These are phyloP conservation scores for Eragrostis tef DNA, from an alignment of 202 grass and related monocot species.

Conservation along the genomic window DNA sequence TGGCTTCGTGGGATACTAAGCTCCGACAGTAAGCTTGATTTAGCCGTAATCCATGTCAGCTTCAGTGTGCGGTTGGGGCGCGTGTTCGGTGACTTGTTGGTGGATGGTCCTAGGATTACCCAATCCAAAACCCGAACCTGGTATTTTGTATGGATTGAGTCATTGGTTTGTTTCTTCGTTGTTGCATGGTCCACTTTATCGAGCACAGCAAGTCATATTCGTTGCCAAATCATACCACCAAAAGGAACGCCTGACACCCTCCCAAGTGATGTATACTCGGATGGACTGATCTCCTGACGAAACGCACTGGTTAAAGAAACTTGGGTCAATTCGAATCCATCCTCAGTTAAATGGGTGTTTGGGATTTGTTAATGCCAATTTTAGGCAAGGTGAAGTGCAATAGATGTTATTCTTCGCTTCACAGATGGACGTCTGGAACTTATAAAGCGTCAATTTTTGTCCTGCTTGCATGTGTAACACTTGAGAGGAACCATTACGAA, in stretches of 20 bases:
- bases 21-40: slow-evolving; percentile 1
- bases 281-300: neutral
- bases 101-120: neutral
- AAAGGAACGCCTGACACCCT: neutral
- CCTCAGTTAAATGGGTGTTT: neutral
- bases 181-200: neutral
- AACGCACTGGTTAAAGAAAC: neutral
- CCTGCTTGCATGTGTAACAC: neutral
- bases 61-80: neutral
- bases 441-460: neutral
- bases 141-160: neutral
- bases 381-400: slow-evolving; percentile 1
- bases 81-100: neutral
- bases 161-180: neutral
- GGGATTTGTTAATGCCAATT: neutral
- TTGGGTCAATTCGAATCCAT: neutral
- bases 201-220: neutral
- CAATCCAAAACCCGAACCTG: neutral
- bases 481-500: neutral
- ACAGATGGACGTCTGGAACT: neutral
- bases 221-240: neutral
- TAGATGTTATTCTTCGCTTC: neutral
- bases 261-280: neutral
- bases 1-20: slow-evolving; percentile 1
- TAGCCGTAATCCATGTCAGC: neutral